Base-by-base conservation (phyloP, 805 yeast species). In the Millerago galiae region DNA sequence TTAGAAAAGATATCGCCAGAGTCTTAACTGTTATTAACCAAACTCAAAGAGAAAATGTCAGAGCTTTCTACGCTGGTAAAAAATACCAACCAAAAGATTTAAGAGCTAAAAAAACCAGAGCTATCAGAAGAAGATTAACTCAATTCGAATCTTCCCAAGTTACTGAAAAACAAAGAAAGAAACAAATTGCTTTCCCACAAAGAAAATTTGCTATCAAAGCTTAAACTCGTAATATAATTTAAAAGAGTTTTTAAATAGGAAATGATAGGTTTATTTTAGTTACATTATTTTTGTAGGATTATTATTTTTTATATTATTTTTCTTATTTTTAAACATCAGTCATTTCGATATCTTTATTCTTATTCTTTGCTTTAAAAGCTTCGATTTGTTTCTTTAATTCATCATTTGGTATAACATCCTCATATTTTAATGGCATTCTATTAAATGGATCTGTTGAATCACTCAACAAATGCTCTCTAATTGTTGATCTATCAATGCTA, bases 101-200 rank as follows among this genome's bases (percentile, higher is more conserved):
- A 77, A 91, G 98, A 79, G 95, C 89, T 63, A 93, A 93, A 91
- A 87, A 93, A 85, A 93, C 99, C 75, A 91, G 98, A 83, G 98
- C 99, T 72, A 75, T 91, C 75, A 91, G 99, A 86, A 86, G 98
- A 81, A 80, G 82, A 68, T 80, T 93, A 68, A 81, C 97, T 72
- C 77, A 83, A 67, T 71, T 72, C 72, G 96, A 93, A 78, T 82
- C 86, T 69, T 66, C 78, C 62, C 74, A 75, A 70, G 72, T 74
- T 70, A 91, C 98, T 66, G 83, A 74, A 61, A 89, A 85, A 80
- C 88, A 90, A 69, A 79, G 78, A 74, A 93, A 93, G 90, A 82
- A 78, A 75, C 79, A 79, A 66, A 78, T 80, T 65, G 95, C 97
- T 74, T 89, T 83, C 95, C 98, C 99, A 71, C 90, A 83, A 77